Evolutionary conservation across 495 filamentous ascomycete genomes (phyloP).

Genomic region (Penicillium roqueforti): DNA sequence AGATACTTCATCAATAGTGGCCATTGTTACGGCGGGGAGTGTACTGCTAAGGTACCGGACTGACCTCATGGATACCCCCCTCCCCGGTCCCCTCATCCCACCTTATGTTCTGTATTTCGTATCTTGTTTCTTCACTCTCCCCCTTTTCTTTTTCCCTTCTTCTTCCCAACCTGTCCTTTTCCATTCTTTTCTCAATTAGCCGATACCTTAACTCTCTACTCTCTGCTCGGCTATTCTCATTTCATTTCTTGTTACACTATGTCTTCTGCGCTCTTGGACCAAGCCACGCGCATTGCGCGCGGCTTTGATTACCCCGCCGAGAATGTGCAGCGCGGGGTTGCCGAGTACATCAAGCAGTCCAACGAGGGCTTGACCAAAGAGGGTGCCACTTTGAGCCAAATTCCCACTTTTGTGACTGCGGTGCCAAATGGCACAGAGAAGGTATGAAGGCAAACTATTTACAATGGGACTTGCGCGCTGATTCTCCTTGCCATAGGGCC

Average conservation of each 20-base stretch:
- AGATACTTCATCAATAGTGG: neutral
- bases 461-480: slow-evolving; percentile 1
- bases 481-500: slow-evolving; percentile 52
- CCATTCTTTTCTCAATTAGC: slow-evolving; percentile 3
- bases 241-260: slow-evolving; percentile 23
- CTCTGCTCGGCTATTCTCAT: slow-evolving; percentile 3
- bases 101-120: slow-evolving; percentile 14
- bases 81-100: slow-evolving; percentile 27
- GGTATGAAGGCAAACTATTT: slow-evolving; percentile 28
- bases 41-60: slow-evolving; percentile 19
- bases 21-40: neutral
- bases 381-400: slow-evolving; percentile 82
- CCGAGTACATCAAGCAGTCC: slow-evolving; percentile 83
- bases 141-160: slow-evolving; percentile 14
- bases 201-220: slow-evolving; percentile 2
- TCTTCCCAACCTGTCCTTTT: slow-evolving; percentile 7
- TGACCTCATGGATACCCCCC: slow-evolving; percentile 34
- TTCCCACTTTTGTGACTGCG: slow-evolving; percentile 91
- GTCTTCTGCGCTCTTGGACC: slow-evolving; percentile 56
- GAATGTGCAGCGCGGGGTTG: slow-evolving; percentile 71
- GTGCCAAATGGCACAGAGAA: slow-evolving; percentile 98
- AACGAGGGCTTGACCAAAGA: slow-evolving; percentile 78
- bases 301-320: slow-evolving; percentile 84
- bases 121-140: slow-evolving; percentile 7
- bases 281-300: slow-evolving; percentile 71